These are phyloP conservation scores for Fusarium sp. DNA, from an alignment of 2,329 filamentous ascomycete species.

Conservation along the genomic window DNA sequence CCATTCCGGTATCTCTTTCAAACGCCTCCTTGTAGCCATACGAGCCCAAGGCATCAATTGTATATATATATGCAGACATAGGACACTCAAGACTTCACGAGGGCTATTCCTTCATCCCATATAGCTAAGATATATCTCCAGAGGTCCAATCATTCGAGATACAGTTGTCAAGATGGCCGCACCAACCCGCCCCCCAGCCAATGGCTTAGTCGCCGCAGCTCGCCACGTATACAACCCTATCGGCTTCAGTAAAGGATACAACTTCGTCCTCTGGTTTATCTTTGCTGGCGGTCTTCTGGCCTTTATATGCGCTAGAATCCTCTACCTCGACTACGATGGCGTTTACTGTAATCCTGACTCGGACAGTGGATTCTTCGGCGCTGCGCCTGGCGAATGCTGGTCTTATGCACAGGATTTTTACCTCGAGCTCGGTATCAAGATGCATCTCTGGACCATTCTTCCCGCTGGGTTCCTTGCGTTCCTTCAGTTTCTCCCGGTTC, in stretches of 20 bases:
- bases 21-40: too few relatives aligned
- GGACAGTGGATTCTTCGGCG: constrained; percentile 26
- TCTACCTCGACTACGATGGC: constrained; percentile 50
- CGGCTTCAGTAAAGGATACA: constrained; percentile 72
- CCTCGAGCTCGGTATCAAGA: constrained; percentile 57
- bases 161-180: too few relatives aligned
- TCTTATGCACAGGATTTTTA: constrained; percentile 51
- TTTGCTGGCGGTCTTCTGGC: constrained; percentile 57
- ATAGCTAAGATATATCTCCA: too few relatives aligned
- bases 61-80: too few relatives aligned
- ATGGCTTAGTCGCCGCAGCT: too few relatives aligned
- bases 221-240: constrained; percentile 60
- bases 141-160: too few relatives aligned
- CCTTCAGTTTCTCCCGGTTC: constrained; percentile 65
- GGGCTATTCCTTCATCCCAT: too few relatives aligned
- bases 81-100: too few relatives aligned
- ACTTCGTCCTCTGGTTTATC: constrained; percentile 69
- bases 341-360: constrained; percentile 50
- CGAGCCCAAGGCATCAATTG: too few relatives aligned
- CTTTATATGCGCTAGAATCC: constrained; percentile 42
- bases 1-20: too few relatives aligned
- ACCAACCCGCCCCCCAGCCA: too few relatives aligned
- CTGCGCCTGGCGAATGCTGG: constrained; percentile 59
- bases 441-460: constrained; percentile 64
- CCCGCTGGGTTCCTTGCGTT: constrained; percentile 62